Evolutionary conservation across 495 filamentous ascomycete genomes (phyloP).

Genomic region (Podospora pseudoanserina): DNA sequence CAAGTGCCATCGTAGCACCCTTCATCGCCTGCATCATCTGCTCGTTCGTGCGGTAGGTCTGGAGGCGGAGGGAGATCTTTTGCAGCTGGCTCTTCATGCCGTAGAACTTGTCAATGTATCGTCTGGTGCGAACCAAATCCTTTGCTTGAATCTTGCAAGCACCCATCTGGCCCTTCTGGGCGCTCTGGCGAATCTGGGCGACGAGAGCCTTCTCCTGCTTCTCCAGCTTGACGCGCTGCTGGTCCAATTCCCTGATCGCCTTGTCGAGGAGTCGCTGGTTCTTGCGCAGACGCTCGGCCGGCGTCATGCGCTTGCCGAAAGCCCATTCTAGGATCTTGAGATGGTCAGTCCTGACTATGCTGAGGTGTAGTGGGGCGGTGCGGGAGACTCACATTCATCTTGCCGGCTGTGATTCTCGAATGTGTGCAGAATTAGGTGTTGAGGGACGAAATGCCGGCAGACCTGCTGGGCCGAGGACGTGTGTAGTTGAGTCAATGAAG

Average conservation of each 20-base stretch:
- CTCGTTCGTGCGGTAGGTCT: slow-evolving; percentile 96
- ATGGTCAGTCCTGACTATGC: slow-evolving; percentile 19
- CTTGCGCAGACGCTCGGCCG: slow-evolving; percentile 91
- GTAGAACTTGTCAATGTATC: slow-evolving; percentile 97
- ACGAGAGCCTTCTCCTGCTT: slow-evolving; percentile 98
- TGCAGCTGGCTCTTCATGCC: slow-evolving; percentile 95
- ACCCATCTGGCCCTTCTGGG: slow-evolving; percentile 94
- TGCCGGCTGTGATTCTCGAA: neutral
- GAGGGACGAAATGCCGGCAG: neutral
- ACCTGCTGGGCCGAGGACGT: slow-evolving; percentile 1
- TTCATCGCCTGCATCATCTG: slow-evolving; percentile 99
- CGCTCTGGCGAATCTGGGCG: slow-evolving; percentile 92
- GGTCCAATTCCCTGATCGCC: slow-evolving; percentile 91
- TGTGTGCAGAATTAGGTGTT: neutral
- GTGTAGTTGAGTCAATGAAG: neutral
- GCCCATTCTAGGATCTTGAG: slow-evolving; percentile 92
- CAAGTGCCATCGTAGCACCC: slow-evolving; percentile 84
- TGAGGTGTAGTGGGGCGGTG: neutral
- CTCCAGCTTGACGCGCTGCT: slow-evolving; percentile 90
- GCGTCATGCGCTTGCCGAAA: slow-evolving; percentile 97
- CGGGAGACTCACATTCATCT: slow-evolving; percentile 38
- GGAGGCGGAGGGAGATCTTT: slow-evolving; percentile 86
- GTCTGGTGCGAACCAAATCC: slow-evolving; percentile 86
- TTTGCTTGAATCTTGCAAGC: slow-evolving; percentile 97
- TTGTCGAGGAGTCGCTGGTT: slow-evolving; percentile 96